Evolutionary conservation across 2,329 filamentous ascomycete species (phyloP).

Genomic region (Colletotrichum sp.): DNA sequence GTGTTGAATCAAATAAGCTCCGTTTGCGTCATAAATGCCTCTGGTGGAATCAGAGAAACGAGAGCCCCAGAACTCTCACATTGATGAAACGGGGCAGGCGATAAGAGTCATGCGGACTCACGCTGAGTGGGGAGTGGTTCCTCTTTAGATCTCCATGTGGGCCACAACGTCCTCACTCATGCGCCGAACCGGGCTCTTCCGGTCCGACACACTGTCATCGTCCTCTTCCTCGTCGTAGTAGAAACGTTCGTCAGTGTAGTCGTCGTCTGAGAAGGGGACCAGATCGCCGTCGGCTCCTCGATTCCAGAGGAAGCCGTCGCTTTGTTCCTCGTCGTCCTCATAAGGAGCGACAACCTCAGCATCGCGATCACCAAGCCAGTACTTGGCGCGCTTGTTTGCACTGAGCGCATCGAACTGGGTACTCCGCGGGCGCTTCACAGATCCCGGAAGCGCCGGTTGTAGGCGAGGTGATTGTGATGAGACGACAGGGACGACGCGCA

Average conservation of each 20-base stretch:
- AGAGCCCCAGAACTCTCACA: neutral
- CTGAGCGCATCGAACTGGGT: conserved; percentile 41
- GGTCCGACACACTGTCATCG: conserved; percentile 41
- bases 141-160: conserved; percentile 64
- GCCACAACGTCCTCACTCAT: conserved; percentile 69
- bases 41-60: conserved; percentile 1
- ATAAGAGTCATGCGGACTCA: conserved; percentile 4
- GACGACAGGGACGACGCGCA: conserved; percentile 84
- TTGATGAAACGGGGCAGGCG: conserved; percentile 11
- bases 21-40: conserved; percentile 13
- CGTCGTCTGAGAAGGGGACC: conserved; percentile 57
- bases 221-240: conserved; percentile 51
- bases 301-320: conserved; percentile 62
- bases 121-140: conserved; percentile 10
- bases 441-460: conserved; percentile 24
- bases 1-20: conserved; percentile 14
- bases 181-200: conserved; percentile 51
- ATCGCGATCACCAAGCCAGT: conserved; percentile 80
- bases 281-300: conserved; percentile 64
- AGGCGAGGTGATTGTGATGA: conserved; percentile 53
- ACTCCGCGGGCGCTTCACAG: conserved; percentile 31
- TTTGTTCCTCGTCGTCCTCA: conserved; percentile 53
- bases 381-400: conserved; percentile 81
- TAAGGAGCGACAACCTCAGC: conserved; percentile 52
- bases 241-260: conserved; percentile 51